These are phyloP conservation scores for Lentinula boryana DNA, from an alignment of 768 basidiomycete species.

Conservation along the genomic window DNA sequence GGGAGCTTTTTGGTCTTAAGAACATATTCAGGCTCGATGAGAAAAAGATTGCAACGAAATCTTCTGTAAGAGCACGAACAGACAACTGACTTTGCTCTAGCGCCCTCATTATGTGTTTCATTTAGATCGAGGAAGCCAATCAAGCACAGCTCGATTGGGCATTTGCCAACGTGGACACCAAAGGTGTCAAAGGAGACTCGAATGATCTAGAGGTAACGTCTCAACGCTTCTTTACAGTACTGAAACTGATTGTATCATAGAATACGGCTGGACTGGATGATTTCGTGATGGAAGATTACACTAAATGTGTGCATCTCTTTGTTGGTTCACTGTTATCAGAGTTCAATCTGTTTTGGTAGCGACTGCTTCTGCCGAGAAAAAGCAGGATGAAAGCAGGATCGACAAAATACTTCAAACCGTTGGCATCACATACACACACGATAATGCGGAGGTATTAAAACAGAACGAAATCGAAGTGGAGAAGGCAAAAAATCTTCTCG, in stretches of 20 bases:
- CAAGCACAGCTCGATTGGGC: conserved; percentile 79
- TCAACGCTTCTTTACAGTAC: background rate
- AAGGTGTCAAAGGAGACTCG: conserved; percentile 28
- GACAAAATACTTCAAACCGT: conserved; percentile 50
- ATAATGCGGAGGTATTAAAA: conserved; percentile 64
- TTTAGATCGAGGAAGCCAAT: conserved; percentile 73
- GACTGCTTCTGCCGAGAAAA: conserved; percentile 30
- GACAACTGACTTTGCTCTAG: background rate
- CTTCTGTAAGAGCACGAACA: conserved; percentile 42
- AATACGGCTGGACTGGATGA: conserved; percentile 51
- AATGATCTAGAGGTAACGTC: conserved; percentile 31
- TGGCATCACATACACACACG: conserved; percentile 69
- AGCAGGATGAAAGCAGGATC: conserved; percentile 44
- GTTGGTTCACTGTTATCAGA: background rate
- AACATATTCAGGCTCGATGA: conserved; percentile 84
- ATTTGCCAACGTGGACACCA: conserved; percentile 54
- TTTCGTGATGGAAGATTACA: conserved; percentile 55
- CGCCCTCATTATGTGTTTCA: background rate
- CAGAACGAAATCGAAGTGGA: conserved; percentile 67
- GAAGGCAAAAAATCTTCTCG: conserved; percentile 40
- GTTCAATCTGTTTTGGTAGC: conserved; percentile 19
- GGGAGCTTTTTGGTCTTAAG: conserved; percentile 80
- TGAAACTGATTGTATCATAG: background rate
- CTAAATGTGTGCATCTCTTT: conserved; percentile 33
- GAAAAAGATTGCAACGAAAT: conserved; percentile 63